Conservation (phyloP, 2,329 filamentous ascomycete species). For the Nigrograna mackinnonii region DNA sequence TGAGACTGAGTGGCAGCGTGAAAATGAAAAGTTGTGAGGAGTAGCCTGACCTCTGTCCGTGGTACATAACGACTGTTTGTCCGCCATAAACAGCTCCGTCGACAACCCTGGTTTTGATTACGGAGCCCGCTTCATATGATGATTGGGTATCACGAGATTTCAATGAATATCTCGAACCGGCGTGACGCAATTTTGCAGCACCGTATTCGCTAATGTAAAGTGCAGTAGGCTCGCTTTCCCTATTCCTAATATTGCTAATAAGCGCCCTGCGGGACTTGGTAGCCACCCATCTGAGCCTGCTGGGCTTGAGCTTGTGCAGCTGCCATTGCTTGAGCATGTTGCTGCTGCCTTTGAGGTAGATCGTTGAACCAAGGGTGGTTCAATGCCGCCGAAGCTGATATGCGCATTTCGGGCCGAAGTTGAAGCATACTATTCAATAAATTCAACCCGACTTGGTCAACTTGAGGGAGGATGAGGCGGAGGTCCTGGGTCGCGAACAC, state of each 20-base stretch:
- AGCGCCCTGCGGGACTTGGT: constrained; percentile 41
- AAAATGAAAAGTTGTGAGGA: too few relatives aligned
- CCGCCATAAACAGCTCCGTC: too few relatives aligned
- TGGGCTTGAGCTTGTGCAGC: constrained; percentile 38
- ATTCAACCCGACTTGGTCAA: constrained; percentile 85
- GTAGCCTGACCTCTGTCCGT: too few relatives aligned
- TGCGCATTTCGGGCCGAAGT: constrained; percentile 85
- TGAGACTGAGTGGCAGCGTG: too few relatives aligned
- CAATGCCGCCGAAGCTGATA: constrained; percentile 84
- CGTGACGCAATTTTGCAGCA: too few relatives aligned
- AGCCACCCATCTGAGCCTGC: constrained; percentile 42
- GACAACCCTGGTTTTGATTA: too few relatives aligned
- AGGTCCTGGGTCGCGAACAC: constrained; percentile 94
- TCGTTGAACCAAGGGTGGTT: constrained; percentile 92
- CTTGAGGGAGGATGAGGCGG: constrained; percentile 82
- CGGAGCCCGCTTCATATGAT: too few relatives aligned
- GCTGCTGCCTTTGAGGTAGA: constrained; percentile 57
- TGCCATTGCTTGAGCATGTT: constrained; percentile 35
- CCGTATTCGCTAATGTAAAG: too few relatives aligned
- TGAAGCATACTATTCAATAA: constrained; percentile 90
- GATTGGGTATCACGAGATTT: too few relatives aligned
- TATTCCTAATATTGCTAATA: constrained; percentile 26
- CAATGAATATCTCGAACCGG: too few relatives aligned
- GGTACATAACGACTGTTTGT: too few relatives aligned
- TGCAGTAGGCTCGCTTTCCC: too few relatives aligned